phyloP scores from a whole-genome alignment of 2,329 filamentous ascomycete species.

The Westerdykella sp. region DNA sequence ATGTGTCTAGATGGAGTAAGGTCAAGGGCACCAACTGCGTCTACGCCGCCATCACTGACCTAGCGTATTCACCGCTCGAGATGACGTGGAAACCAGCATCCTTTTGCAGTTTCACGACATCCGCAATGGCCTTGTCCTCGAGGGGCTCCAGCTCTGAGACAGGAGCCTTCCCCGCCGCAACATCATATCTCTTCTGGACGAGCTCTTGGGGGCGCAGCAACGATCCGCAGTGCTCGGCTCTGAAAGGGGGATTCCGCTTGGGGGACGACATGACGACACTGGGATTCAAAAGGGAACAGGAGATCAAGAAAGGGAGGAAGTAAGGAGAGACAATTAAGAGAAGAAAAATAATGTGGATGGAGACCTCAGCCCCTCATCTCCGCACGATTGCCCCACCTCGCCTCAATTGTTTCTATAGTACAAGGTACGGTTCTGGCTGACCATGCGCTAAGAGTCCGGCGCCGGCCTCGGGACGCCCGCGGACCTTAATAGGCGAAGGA shows the following conservation, averaged over 20 bases:
- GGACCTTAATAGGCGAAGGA: slow-evolving; percentile 5
- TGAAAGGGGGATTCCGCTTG: slow-evolving; percentile 52
- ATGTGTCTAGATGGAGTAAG: slow-evolving; percentile 32
- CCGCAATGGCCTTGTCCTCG: slow-evolving; percentile 60
- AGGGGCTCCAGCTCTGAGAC: slow-evolving; percentile 46
- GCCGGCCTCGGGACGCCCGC: slow-evolving; percentile 4
- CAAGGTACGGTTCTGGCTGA: background rate
- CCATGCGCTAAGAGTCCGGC: background rate
- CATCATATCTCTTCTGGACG: slow-evolving; percentile 52
- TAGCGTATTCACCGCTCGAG: slow-evolving; percentile 62
- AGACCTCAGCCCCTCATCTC: slow-evolving; percentile 13
- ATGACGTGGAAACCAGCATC: slow-evolving; percentile 57
- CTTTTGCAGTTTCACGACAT: slow-evolving; percentile 60
- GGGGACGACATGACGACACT: slow-evolving; percentile 31
- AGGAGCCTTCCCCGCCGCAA: slow-evolving; percentile 46
- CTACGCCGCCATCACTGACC: slow-evolving; percentile 12
- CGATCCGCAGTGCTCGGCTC: slow-evolving; percentile 67
- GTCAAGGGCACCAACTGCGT: background rate
- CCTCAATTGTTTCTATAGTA: background rate
- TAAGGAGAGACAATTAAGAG: background rate
- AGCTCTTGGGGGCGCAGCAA: slow-evolving; percentile 60
- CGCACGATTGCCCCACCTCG: slow-evolving; percentile 9
- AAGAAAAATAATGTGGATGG: slow-evolving; percentile 1
- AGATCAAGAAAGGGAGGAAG: background rate
- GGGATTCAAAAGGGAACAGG: slow-evolving; percentile 1